These are phyloP conservation scores for Fusarium phyllophilum DNA, from an alignment of 2,329 filamentous ascomycete genomes.

Conservation along the genomic window DNA sequence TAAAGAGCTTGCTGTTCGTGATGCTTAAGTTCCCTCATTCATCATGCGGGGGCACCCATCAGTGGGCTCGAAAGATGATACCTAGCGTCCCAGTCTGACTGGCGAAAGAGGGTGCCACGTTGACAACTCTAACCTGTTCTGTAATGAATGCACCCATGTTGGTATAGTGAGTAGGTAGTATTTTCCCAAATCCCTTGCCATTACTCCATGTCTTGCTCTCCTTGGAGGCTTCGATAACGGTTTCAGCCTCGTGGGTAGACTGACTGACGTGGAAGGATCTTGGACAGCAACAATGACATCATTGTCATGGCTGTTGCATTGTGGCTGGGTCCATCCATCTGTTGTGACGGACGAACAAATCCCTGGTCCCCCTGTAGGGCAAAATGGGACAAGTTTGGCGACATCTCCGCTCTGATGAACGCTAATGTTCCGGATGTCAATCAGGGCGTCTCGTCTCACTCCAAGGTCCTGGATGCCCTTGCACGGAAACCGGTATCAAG, in stretches of 20 bases:
- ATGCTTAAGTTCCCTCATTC: not conserved
- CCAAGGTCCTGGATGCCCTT: not conserved
- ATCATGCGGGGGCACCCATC: conserved; percentile 27
- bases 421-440: conserved; percentile 24
- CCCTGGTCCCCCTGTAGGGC: conserved; percentile 15
- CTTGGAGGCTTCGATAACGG: conserved; percentile 10
- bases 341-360: conserved; percentile 25
- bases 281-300: conserved; percentile 37
- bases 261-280: conserved; percentile 40
- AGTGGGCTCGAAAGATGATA: conserved; percentile 22
- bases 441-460: conserved; percentile 22
- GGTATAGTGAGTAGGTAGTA: not conserved
- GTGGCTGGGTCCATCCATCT: conserved; percentile 24
- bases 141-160: conserved; percentile 6
- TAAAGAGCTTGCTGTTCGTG: conserved; percentile 21
- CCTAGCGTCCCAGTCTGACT: conserved; percentile 30
- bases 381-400: conserved; percentile 18
- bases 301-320: conserved; percentile 17
- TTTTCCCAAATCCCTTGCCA: conserved; percentile 12
- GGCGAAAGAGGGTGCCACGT: conserved; percentile 40
- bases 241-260: conserved; percentile 42
- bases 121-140: conserved; percentile 30
- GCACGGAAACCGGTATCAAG: not conserved
- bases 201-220: conserved; percentile 20
- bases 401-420: conserved; percentile 24